Conservation (phyloP, 805 yeast species). For the Cephaloascus albidus region DNA sequence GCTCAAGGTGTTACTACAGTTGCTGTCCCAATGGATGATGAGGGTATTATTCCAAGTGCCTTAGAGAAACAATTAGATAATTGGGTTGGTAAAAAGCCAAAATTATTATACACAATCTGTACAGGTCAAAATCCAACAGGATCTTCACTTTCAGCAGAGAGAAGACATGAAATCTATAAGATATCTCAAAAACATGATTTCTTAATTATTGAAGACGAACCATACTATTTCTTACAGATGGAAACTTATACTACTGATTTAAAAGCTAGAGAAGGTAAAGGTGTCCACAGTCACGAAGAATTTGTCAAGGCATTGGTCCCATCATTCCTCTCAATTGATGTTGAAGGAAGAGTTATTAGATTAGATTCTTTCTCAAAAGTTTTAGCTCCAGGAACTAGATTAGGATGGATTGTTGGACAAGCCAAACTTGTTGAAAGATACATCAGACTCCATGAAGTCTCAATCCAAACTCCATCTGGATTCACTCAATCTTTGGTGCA, state of each 20-base stretch:
- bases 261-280: conserved; percentile 17
- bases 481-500: conserved; percentile 63
- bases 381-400: conserved; percentile 82
- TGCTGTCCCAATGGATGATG: conserved; percentile 71
- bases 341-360: conserved; percentile 84
- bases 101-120: conserved; percentile 79
- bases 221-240: conserved; percentile 95
- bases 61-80: conserved; percentile 50
- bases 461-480: conserved; percentile 76
- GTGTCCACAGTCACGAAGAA: conserved; percentile 48
- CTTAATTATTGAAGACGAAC: conserved; percentile 89
- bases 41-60: conserved; percentile 69
- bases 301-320: conserved; percentile 62
- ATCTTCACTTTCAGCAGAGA: conserved; percentile 63
- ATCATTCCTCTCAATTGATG: conserved; percentile 67
- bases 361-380: conserved; percentile 89
- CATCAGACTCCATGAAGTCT: conserved; percentile 68
- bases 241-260: conserved; percentile 51
- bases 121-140: conserved; percentile 99
- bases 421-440: conserved; percentile 51
- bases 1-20: conserved; percentile 61
- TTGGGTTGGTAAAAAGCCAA: conserved; percentile 78
- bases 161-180: conserved; percentile 70
- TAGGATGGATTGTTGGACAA: conserved; percentile 87
- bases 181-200: conserved; percentile 82